Conservation (phyloP, 148 eudicot genomes). For the Diospyros lotus region DNA sequence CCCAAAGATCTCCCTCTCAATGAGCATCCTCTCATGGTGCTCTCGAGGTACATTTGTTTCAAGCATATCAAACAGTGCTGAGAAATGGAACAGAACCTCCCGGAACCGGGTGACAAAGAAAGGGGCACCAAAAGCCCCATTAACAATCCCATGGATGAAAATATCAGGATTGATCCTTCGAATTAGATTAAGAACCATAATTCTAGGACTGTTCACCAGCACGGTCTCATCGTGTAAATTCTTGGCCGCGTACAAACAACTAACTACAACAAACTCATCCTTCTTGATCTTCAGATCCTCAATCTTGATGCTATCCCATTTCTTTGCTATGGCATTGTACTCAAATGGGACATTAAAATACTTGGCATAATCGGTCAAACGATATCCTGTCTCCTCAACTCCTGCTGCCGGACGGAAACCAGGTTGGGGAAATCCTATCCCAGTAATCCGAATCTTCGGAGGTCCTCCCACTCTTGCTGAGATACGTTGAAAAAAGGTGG, state of each 20-base stretch:
- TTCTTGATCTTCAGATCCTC: constrained; percentile 30
- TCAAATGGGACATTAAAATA: constrained; percentile 30
- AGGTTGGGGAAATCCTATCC: constrained; percentile 31
- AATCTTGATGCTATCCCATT: constrained; percentile 30
- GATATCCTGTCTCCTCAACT: constrained; percentile 33
- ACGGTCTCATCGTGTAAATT: constrained; percentile 36
- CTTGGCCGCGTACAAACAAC: constrained; percentile 26
- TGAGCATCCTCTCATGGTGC: constrained; percentile 25
- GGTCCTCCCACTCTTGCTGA: constrained; percentile 27
- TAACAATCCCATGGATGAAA: constrained; percentile 28
- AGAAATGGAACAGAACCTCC: constrained; percentile 32
- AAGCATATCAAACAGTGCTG: constrained; percentile 34
- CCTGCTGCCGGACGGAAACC: constrained; percentile 31
- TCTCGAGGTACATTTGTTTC: constrained; percentile 33
- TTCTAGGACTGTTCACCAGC: constrained; percentile 28
- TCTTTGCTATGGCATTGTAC: constrained; percentile 29
- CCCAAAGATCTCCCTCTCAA: constrained; percentile 33
- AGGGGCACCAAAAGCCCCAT: constrained; percentile 30
- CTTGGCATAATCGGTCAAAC: constrained; percentile 27
- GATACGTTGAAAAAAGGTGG: constrained; percentile 25
- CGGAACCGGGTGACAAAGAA: constrained; percentile 34
- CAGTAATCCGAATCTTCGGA: constrained; percentile 32
- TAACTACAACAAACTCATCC: constrained; percentile 29
- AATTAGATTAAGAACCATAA: constrained; percentile 25
- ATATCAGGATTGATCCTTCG: constrained; percentile 26